Evolutionary conservation across 1,139 yeast species (phyloP).

Genomic region (Wickerhamomyces sp.): DNA sequence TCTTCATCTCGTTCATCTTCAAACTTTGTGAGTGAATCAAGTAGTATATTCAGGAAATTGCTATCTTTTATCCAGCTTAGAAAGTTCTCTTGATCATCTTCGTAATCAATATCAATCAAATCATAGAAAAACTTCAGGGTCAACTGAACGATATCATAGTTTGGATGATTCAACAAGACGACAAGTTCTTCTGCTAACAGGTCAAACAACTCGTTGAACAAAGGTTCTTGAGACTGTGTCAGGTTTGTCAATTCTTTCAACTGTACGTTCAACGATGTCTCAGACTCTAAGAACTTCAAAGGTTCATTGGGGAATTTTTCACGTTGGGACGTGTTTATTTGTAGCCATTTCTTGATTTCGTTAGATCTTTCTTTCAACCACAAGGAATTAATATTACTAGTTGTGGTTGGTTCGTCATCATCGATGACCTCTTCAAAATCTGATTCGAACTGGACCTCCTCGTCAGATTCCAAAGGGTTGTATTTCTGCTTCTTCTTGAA

Average conservation of each 20-base stretch:
- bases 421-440: neutral
- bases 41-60: neutral
- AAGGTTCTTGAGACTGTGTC: slow-evolving; percentile 23
- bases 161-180: slow-evolving; percentile 28
- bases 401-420: neutral
- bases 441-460: neutral
- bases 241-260: slow-evolving; percentile 26
- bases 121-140: slow-evolving; percentile 3
- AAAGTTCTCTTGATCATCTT: neutral
- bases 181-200: slow-evolving; percentile 23
- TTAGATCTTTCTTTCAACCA: slow-evolving; percentile 23
- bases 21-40: neutral
- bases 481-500: neutral
- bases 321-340: slow-evolving; percentile 27
- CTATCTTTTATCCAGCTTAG: neutral
- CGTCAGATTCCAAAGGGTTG: neutral
- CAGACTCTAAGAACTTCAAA: slow-evolving; percentile 26
- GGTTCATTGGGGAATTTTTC: slow-evolving; percentile 29
- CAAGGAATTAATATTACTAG: slow-evolving; percentile 1
- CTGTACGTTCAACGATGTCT: slow-evolving; percentile 23
- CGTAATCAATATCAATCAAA: slow-evolving; percentile 3
- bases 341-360: slow-evolving; percentile 24
- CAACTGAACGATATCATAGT: slow-evolving; percentile 28
- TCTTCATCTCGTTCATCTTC: neutral
- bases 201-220: slow-evolving; percentile 22